Evolutionary conservation across 2,329 filamentous ascomycete genomes (phyloP).

Genomic region (Diaporthe eres): DNA sequence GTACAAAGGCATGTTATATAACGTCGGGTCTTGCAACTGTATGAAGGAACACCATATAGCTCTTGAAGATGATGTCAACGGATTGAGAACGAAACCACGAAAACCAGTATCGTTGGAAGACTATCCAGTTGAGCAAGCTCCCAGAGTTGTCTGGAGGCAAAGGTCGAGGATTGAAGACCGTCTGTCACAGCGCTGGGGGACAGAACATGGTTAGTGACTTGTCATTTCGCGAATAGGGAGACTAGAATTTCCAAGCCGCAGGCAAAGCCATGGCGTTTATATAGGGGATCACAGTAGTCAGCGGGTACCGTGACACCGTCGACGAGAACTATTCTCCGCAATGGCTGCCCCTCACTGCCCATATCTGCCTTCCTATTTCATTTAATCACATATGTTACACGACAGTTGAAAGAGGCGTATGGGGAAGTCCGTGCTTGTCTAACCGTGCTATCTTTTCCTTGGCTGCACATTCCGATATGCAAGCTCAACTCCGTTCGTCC

Average conservation of each 20-base stretch:
- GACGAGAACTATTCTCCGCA: background rate
- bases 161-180: background rate
- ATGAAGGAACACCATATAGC: too few species aligned
- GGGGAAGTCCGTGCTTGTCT: background rate
- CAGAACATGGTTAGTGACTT: too few species aligned
- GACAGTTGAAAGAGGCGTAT: background rate
- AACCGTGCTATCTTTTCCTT: background rate
- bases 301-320: background rate
- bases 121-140: background rate
- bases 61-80: too few species aligned
- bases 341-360: background rate
- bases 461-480: background rate
- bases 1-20: constrained; percentile 32
- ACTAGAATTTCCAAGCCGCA: too few species aligned
- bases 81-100: too few species aligned
- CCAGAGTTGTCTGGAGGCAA: background rate
- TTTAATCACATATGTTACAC: constrained; percentile 1
- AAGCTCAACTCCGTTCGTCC: background rate
- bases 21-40: too few species aligned
- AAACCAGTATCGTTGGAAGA: background rate
- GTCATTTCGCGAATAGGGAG: too few species aligned
- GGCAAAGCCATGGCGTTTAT: too few species aligned
- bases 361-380: background rate
- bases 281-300: too few species aligned
- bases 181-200: too few species aligned